Evolutionary conservation across 192 early-diverging fungal genomes (phyloP), one percentile per base, ranked within the genome.

Genomic region (Backusella parvicylindrica): DNA sequence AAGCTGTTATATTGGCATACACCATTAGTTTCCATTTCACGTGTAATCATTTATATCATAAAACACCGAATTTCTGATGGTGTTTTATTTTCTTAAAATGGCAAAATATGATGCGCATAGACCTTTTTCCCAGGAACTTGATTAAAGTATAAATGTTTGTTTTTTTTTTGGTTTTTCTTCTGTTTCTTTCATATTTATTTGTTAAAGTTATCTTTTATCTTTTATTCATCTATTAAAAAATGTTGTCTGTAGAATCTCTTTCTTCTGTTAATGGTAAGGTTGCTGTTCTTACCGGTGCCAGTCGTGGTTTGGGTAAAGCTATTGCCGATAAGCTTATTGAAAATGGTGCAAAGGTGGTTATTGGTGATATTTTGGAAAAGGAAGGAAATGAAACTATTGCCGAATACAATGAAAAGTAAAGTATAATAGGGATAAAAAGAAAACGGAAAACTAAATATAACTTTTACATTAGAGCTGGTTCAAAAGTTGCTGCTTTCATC

Each of bases 281-380:
- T 26, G 78, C 78, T 12, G 77, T 98, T 26, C 88, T 98, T 35
- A 93, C 96, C 15, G 96, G 96, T 15, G 95, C 95, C 7, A 92
- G 93, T 3, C 85, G 82, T 32, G 96, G 96, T 23, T 88, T 98
- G 76, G 96, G 96, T 30, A 89, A 95, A 41, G 93, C 93, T 0
- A 91, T 97, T 70, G 94, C 95, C 9, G 81, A 86, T 43, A 86
- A 92, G 63, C 93, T 98, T 79, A 93, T 89, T 49, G 89, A 91
- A 70, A 82, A 85, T 38, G 95, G 95, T 26, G 70, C 64, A 33
- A 80, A 76, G 26, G 75, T 80, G 1, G 79, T 77, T 6, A 72
- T 80, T 68, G 79, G 79, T 26, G 79, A 80, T 69, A 26, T 80
- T 64, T 16, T 73, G 9, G 79, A 76, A 28, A 72, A 67, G 26